phyloP scores from a whole-genome alignment of 2,329 filamentous ascomycete species.

The Talaromyces amestolkiae region DNA sequence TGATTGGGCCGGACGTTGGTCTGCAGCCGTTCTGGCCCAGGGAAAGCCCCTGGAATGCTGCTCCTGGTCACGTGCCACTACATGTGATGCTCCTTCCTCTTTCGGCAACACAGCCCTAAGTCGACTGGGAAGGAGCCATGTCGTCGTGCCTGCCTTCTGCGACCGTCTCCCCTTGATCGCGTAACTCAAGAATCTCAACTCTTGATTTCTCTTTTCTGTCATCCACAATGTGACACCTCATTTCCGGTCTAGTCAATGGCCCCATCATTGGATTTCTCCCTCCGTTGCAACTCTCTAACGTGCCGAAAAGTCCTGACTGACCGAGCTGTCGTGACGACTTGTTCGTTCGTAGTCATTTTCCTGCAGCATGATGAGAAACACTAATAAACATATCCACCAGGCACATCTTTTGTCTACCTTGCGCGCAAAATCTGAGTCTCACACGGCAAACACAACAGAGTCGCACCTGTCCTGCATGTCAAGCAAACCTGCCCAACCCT shows the following conservation, averaged over 20 bases:
- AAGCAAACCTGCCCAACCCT: slow-evolving; percentile 62
- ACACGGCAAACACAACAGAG: slow-evolving; percentile 53
- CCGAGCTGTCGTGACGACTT: slow-evolving; percentile 80
- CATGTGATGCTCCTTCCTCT: slow-evolving; percentile 4
- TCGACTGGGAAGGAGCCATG: neutral
- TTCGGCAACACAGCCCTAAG: slow-evolving; percentile 5
- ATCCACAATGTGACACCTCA: neutral
- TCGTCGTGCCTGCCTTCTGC: neutral
- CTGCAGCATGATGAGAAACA: neutral
- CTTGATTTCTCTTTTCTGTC: neutral
- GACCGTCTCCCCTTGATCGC: neutral
- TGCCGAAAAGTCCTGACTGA: slow-evolving; percentile 69
- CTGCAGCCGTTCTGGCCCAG: neutral
- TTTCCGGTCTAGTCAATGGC: slow-evolving; percentile 16
- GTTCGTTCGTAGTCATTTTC: slow-evolving; percentile 59
- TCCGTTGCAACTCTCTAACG: slow-evolving; percentile 77
- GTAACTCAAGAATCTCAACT: neutral
- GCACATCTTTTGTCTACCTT: slow-evolving; percentile 81
- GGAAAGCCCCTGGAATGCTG: neutral
- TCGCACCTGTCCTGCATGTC: slow-evolving; percentile 73
- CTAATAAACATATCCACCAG: slow-evolving; percentile 44
- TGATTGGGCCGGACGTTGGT: slow-evolving; percentile 11
- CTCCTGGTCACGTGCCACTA: neutral
- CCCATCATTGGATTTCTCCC: slow-evolving; percentile 64
- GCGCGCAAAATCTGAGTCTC: slow-evolving; percentile 66